Base-by-base conservation (phyloP, 2,329 filamentous ascomycete genomes). In the Microthyrium microscopicum region DNA sequence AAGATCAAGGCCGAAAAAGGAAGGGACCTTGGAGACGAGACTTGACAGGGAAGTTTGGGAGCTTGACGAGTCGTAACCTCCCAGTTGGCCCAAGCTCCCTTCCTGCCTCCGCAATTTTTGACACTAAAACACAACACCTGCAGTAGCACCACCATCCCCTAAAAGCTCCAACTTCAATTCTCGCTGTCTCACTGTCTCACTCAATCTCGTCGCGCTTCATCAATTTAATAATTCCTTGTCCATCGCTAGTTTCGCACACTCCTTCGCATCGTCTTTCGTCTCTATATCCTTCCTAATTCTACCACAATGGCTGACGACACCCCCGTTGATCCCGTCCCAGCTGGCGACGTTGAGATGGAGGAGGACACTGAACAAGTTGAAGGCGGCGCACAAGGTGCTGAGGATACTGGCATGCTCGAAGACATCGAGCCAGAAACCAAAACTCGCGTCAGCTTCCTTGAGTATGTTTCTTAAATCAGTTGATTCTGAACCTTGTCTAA, bases 301-400 rank as follows among this genome's bases (percentile, higher is more conserved):
- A 43, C 46, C 3, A 42, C 52, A 1, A 57, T 53, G 28, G 54
- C 52, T 3, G 64, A 70, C 41, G 50, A 68, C 20, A 65, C 68
- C 32, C 63, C 69, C 62, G 55, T 44, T 11, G 58, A 56, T 17
- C 46, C 44, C 5, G 43, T 37, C 9, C 21, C 29, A 7, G 34
- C 25, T 5, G 38, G 43, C n/a, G 31, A 42, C 31, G 40, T 43
- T 12, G 41, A 37, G 5, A 38, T 31, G 8, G 33, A 39, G 7
- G 41, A 40, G 12, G 45, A 39, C 13, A 44, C 48, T 28, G 44
- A 39, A 19, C 42, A 38, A 11, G 46, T 37, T 15, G 46, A 47
- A n/a, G n/a, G n/a, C n/a, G n/a, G n/a, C n/a, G n/a, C n/a, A 11
- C 15, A 54, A 54, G 39, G 9, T 25, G 52, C 50, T 16, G 46